Evolutionary conservation across 345 rosid genomes (phyloP), one percentile per base, ranked within the genome.

Genomic region (Murraya paniculata): DNA sequence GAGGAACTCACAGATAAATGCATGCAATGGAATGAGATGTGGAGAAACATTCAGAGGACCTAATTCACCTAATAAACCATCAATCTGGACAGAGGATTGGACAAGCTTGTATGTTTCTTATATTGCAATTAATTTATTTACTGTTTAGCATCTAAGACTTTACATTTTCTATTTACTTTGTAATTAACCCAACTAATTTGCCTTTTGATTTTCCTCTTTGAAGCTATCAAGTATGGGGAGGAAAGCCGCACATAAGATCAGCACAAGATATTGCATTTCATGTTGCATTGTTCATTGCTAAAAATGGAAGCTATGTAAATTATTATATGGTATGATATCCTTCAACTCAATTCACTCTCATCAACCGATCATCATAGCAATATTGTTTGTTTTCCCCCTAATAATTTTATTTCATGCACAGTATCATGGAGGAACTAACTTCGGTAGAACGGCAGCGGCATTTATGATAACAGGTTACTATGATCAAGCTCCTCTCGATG

Each of bases 11-110:
- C 85, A 94, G 98, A 90, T 94, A 30, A 91, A 94, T 65, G 73
- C 97, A 10, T 92, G 97, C 88, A 92, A 94, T 59, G 98, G 98
- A 35, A 84, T 85, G 81, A 79, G 88, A 58, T 92, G 98, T 28
- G 93, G 93, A 38, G 92, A 87, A 57, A 86, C 89, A 16, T 94
- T 90, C 81, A 50, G 79, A n/a, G 96, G 96, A 36, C 96, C 98
- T 10, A 92, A 90, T 80, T 76, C 21, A 56, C 90, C 85, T 1
- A 48, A 85, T 77, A 92, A 89, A 75, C 98, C 97, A 24, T 77
- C 82, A 21, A 59, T 92, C 27, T 94, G 97, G 97, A 92, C 98
- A 0, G 98, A 92, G 83, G 91, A 92, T 77, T 94, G 97, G 95
- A 90, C 93, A 58, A 88, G 89, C 39, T 83, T 86, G 90, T 91